phyloP scores from a whole-genome alignment of 768 basidiomycete genomes.

The Psilocybe azurescens region DNA sequence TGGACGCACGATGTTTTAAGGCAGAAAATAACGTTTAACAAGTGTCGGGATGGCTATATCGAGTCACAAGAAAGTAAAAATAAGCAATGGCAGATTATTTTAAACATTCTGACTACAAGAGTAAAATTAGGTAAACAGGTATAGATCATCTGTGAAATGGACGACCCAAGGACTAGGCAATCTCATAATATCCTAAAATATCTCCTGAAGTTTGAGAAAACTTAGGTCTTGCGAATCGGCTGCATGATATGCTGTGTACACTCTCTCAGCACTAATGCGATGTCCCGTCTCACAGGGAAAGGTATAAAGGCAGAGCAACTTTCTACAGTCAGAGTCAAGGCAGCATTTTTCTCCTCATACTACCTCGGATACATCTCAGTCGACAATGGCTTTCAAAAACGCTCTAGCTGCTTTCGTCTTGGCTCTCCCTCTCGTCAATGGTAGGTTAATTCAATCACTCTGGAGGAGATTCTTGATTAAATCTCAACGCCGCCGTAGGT shows the following conservation, averaged over 20 bases:
- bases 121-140: too few species aligned
- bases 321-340: constrained; percentile 3
- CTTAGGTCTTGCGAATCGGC: background rate
- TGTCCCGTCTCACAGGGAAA: background rate
- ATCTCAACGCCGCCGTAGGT: background rate
- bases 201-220: background rate
- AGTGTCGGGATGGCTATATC: too few species aligned
- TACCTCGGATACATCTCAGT: background rate
- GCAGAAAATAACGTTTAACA: too few species aligned
- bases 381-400: constrained; percentile 15
- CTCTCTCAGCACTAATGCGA: background rate
- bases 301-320: constrained; percentile 9
- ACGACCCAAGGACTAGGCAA: background rate
- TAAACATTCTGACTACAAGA: too few species aligned
- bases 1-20: too few species aligned
- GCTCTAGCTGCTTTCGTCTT: constrained; percentile 11
- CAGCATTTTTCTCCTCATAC: constrained; percentile 5
- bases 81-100: too few species aligned
- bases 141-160: background rate
- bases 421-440: constrained; percentile 3
- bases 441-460: background rate
- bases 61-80: too few species aligned
- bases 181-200: background rate
- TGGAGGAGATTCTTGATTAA: background rate
- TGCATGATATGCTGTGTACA: background rate